A percentile compares a stretch with the other conserved stretches of the same genome.
Evolutionary conservation across 2,329 filamentous ascomycete species (phyloP).

Genomic region (Pseudocercospora pini-densiflorae): DNA sequence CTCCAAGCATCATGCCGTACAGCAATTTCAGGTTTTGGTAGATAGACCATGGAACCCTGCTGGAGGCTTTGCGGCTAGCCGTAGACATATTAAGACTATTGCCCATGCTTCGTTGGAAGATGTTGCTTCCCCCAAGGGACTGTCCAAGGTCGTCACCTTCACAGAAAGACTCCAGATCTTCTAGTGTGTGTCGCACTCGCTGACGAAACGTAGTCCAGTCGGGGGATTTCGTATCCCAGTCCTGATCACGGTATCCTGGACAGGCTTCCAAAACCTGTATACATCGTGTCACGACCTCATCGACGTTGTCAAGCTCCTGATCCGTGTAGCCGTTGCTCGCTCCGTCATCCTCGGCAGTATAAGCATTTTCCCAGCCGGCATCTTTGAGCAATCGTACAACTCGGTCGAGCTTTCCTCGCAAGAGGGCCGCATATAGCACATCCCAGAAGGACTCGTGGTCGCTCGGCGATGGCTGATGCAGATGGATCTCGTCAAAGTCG

Average conservation of each 20-base stretch:
- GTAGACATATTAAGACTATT: conserved; percentile 65
- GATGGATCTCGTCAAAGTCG: conserved; percentile 68
- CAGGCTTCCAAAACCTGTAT: conserved; percentile 73
- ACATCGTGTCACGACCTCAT: conserved; percentile 65
- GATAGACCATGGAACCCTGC: conserved; percentile 84
- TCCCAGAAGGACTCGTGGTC: conserved; percentile 84
- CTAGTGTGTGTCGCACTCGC: conserved; percentile 63
- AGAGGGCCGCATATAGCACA: conserved; percentile 71
- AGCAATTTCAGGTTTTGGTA: conserved; percentile 82
- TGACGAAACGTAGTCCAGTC: conserved; percentile 87
- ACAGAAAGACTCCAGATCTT: conserved; percentile 75
- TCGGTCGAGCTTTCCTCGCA: conserved; percentile 74
- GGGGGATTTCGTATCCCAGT: conserved; percentile 82
- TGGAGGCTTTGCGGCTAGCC: conserved; percentile 75
- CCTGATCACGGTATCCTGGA: conserved; percentile 65
- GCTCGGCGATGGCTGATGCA: conserved; percentile 72
- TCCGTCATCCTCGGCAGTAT: conserved; percentile 62
- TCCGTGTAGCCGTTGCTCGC: conserved; percentile 73
- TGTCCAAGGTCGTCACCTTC: conserved; percentile 66
- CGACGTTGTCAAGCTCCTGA: conserved; percentile 76
- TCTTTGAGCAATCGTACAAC: conserved; percentile 71
- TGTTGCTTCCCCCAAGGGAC: conserved; percentile 43
- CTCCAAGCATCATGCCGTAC: conserved; percentile 80
- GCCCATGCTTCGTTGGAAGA: conserved; percentile 30
- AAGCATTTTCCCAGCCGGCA: conserved; percentile 79